These are phyloP conservation scores for Chloris gayana DNA, from an alignment of 176 grass and related monocot genomes.

Conservation along the genomic window DNA sequence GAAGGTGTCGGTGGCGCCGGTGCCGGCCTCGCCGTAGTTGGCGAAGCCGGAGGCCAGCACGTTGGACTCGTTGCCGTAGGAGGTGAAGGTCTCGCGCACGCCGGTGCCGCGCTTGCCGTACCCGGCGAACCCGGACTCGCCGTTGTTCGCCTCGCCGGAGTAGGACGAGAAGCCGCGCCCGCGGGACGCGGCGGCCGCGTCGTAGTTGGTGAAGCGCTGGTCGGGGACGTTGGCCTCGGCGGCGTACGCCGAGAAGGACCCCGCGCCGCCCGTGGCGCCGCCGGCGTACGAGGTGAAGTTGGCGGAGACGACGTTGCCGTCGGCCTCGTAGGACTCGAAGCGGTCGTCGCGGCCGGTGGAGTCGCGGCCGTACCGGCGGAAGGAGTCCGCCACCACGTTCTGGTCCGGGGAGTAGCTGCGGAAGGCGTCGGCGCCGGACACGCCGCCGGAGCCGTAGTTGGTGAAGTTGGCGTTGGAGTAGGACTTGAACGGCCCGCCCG, in stretches of 20 bases:
- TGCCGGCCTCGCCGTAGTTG: conserved; percentile 56
- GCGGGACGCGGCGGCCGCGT: too few relatives aligned
- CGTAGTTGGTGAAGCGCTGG: conserved; percentile 58
- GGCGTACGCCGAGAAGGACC: conserved; percentile 44
- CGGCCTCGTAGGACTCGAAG: conserved; percentile 46
- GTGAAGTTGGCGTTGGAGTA: conserved; percentile 61
- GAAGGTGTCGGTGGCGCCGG: conserved; percentile 54
- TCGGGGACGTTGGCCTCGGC: conserved; percentile 22
- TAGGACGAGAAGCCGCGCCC: conserved; percentile 41
- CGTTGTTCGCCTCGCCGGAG: conserved; percentile 50
- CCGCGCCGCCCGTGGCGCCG: conserved; percentile 45
- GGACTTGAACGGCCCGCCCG: conserved; percentile 35
- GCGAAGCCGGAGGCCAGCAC: conserved; percentile 43
- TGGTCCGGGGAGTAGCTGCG: too few relatives aligned
- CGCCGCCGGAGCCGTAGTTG: conserved; percentile 55
- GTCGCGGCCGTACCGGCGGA: conserved; percentile 50
- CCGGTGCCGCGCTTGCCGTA: conserved; percentile 50
- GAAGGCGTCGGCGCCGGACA: too few relatives aligned
- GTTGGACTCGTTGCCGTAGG: conserved; percentile 61
- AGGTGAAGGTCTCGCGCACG: conserved; percentile 34
- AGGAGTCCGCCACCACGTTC: conserved; percentile 46
- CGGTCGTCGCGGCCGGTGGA: conserved; percentile 47
- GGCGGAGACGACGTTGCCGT: conserved; percentile 44
- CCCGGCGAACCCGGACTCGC: conserved; percentile 56
- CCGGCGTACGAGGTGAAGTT: conserved; percentile 59